These are phyloP conservation scores for Kazachstania viticola DNA, from an alignment of 805 yeast genomes.

Conservation along the genomic window DNA sequence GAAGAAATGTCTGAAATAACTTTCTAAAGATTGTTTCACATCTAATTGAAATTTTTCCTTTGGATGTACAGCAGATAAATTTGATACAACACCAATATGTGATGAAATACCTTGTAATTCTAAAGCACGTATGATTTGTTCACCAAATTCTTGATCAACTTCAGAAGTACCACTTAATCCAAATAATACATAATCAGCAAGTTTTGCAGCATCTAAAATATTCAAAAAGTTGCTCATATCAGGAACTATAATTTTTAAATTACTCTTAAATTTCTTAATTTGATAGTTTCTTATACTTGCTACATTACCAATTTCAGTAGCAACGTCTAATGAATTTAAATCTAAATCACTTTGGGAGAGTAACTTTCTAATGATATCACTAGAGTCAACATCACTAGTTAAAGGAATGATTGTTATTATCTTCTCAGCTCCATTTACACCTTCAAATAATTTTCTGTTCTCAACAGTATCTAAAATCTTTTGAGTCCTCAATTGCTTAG, in stretches of 20 bases:
- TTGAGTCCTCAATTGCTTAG: conserved; percentile 63
- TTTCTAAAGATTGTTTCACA: conserved; percentile 48
- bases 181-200: conserved; percentile 81
- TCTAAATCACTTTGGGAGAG: conserved; percentile 30
- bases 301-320: conserved; percentile 9
- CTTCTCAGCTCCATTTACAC: conserved; percentile 70
- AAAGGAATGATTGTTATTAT: conserved; percentile 73
- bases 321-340: conserved; percentile 25
- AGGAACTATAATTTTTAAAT: conserved; percentile 61
- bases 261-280: conserved; percentile 61
- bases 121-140: conserved; percentile 77
- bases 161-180: conserved; percentile 83
- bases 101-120: conserved; percentile 88
- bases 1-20: conserved; percentile 64
- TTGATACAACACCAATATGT: conserved; percentile 67
- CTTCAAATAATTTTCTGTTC: conserved; percentile 65
- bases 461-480: conserved; percentile 53
- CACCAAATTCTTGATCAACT: conserved; percentile 71
- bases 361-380: conserved; percentile 42
- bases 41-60: conserved; percentile 70
- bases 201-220: conserved; percentile 75
- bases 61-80: conserved; percentile 53
- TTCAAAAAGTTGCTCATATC: conserved; percentile 53
- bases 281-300: conserved; percentile 43
- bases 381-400: conserved; percentile 54